Evolutionary conservation across 2,329 filamentous ascomycete genomes (phyloP), one percentile per base, ranked within the genome.

Genomic region (Fusarium sp.): DNA sequence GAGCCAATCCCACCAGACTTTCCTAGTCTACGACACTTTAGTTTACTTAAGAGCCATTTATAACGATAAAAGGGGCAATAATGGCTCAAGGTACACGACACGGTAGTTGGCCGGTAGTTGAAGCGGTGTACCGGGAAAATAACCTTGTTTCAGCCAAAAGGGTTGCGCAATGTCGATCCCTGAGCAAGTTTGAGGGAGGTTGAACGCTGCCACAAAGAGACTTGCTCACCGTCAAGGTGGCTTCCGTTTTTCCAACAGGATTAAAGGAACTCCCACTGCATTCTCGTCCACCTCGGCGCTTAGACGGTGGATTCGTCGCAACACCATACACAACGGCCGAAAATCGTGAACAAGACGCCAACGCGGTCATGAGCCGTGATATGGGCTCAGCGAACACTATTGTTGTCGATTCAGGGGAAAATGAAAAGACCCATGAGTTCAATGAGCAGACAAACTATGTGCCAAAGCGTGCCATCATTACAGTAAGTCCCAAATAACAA

Each of bases 381-480:
- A n/a, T 51, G 31, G 66, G 63, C 42, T 66, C 68, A 7, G 41
- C 60, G 26, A 60, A 60, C 17, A 60, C 52, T 7, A 52, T 62
- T 24, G 63, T 41, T 14, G 64, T 51, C 13, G 70, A 69, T 10
- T 75, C 59, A 17, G 60, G 74, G 2, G 71, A 79, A 10, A 70
- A 69, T 22, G 62, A 56, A 8, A 79, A 78, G 36, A 41, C 42
- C 15, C 79, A 81, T 52, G 78, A 81, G 28, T 88, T 89, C 79
- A 89, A 87, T 47, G 87, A 89, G 71, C 87, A 89, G 76, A 89
- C 87, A 22, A 87, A 88, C 70, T 89, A 88, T 81, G 86, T 89
- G 6, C 85, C 87, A 9, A 83, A 75, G 56, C 81, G 82, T 31
- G 87, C 82, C 4, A 88, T 89, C 55, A 85, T 89, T 72, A 88